Conservation (phyloP, 2,329 filamentous ascomycete species). For the Monascus ruber region DNA sequence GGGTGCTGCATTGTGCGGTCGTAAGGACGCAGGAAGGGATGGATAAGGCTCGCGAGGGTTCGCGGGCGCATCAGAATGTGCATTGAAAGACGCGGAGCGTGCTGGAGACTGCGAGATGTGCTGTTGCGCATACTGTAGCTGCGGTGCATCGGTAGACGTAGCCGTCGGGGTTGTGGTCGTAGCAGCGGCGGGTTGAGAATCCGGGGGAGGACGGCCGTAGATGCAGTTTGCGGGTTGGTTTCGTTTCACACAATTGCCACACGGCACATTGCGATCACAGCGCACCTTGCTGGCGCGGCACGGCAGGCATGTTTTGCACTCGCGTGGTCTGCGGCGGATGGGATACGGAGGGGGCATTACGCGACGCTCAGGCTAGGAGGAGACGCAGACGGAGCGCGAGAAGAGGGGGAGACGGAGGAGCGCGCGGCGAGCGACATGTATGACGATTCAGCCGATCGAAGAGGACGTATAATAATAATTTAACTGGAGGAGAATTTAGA, state of each 20-base stretch:
- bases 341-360: conserved; percentile 21
- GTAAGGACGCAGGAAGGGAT: too few species aligned
- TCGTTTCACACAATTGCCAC: conserved; percentile 31
- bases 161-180: conserved; percentile 5
- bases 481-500: too few species aligned
- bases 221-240: conserved; percentile 25
- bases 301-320: conserved; percentile 37
- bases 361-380: background rate
- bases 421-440: background rate
- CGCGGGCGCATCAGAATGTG: too few species aligned
- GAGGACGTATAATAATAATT: too few species aligned
- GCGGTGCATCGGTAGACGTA: conserved; percentile 1
- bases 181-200: conserved; percentile 2
- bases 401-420: background rate
- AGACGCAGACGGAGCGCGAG: background rate
- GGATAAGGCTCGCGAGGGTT: too few species aligned
- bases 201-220: conserved; percentile 16
- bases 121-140: background rate
- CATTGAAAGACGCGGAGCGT: too few species aligned
- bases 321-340: conserved; percentile 24
- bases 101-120: background rate
- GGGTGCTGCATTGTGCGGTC: conserved; percentile 1
- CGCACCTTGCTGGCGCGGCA: conserved; percentile 42
- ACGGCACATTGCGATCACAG: conserved; percentile 31
- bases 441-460: too few species aligned